A percentile compares a stretch with the other conserved stretches of the same genome.
Conservation (phyloP, 495 filamentous ascomycete species). For the Platismatia glauca region DNA sequence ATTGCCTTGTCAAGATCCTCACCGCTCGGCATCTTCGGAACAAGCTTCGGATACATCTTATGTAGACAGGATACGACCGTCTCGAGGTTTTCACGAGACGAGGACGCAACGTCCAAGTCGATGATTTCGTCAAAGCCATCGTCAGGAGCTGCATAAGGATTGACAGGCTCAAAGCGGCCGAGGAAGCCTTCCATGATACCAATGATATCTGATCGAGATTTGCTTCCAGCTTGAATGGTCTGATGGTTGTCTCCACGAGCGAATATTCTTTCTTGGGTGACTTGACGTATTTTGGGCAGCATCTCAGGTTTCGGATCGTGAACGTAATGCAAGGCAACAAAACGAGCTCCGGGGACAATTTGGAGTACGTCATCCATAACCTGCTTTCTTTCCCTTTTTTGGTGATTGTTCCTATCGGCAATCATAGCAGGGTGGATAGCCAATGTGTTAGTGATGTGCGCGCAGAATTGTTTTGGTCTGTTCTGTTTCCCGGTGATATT, state of each 20-base stretch:
- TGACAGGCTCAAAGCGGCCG: constrained; percentile 66
- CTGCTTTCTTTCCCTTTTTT: constrained; percentile 76
- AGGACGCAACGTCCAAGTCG: constrained; percentile 65
- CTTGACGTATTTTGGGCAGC: constrained; percentile 53
- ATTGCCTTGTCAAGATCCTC: constrained; percentile 79
- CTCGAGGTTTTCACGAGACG: constrained; percentile 81
- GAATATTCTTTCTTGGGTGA: constrained; percentile 74
- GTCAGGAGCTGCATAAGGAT: constrained; percentile 58
- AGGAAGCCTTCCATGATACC: constrained; percentile 96
- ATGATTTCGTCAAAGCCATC: constrained; percentile 71
- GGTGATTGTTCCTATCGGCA: constrained; percentile 91
- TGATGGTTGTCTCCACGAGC: constrained; percentile 92
- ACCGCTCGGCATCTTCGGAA: constrained; percentile 58
- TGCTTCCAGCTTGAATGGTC: constrained; percentile 76
- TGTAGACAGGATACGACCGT: constrained; percentile 62
- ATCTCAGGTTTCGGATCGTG: constrained; percentile 57
- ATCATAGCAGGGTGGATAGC: constrained; percentile 60
- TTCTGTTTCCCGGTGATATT: constrained; percentile 71
- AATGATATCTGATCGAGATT: constrained; percentile 56
- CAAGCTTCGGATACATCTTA: constrained; percentile 61
- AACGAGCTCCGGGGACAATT: constrained; percentile 49
- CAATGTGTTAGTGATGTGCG: constrained; percentile 53
- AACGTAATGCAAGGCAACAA: constrained; percentile 89
- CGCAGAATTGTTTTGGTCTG: constrained; percentile 64
- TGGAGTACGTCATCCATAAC: constrained; percentile 67